A percentile compares a stretch with the other conserved stretches of the same genome.
These are phyloP conservation scores for Ceratobasidium sp. DNA, from an alignment of 1,284 basidiomycete genomes.

Conservation along the genomic window DNA sequence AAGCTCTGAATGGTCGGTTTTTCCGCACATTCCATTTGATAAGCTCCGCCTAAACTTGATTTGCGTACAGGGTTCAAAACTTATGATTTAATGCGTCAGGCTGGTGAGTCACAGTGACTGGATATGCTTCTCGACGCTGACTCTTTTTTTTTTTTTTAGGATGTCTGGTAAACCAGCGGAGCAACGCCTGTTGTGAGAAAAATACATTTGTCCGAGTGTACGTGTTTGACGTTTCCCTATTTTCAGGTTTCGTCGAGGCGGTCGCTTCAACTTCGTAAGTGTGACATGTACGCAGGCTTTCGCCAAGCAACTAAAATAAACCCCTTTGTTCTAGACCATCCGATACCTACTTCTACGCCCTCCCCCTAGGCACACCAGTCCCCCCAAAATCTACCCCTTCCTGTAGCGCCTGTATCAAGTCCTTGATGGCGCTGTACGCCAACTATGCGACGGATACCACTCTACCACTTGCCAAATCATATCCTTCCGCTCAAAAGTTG, in stretches of 20 bases:
- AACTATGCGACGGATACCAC: slow-evolving; percentile 38
- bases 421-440: slow-evolving; percentile 42
- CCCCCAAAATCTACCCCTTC: slow-evolving; percentile 42
- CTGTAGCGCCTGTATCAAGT: slow-evolving; percentile 42
- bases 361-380: slow-evolving; percentile 40
- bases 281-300: not conserved
- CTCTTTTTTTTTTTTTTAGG: slow-evolving; percentile 4
- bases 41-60: not conserved
- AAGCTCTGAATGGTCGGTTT: slow-evolving; percentile 42
- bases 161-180: slow-evolving; percentile 43
- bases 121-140: not conserved
- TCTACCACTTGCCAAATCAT: slow-evolving; percentile 38
- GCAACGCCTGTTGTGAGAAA: slow-evolving; percentile 43
- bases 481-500: slow-evolving; percentile 33
- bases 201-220: not conserved
- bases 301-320: not conserved
- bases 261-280: slow-evolving; percentile 39
- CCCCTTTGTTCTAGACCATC: slow-evolving; percentile 32
- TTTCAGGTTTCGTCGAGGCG: slow-evolving; percentile 43
- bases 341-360: slow-evolving; percentile 44
- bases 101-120: slow-evolving; percentile 33
- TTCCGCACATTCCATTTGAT: not conserved
- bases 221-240: not conserved
- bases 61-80: slow-evolving; percentile 41
- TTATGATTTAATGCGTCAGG: slow-evolving; percentile 44